Evolutionary conservation across 2,329 filamentous ascomycete species (phyloP), one percentile per base, ranked within the genome.

Genomic region (Trichoderma atrobrunneum): DNA sequence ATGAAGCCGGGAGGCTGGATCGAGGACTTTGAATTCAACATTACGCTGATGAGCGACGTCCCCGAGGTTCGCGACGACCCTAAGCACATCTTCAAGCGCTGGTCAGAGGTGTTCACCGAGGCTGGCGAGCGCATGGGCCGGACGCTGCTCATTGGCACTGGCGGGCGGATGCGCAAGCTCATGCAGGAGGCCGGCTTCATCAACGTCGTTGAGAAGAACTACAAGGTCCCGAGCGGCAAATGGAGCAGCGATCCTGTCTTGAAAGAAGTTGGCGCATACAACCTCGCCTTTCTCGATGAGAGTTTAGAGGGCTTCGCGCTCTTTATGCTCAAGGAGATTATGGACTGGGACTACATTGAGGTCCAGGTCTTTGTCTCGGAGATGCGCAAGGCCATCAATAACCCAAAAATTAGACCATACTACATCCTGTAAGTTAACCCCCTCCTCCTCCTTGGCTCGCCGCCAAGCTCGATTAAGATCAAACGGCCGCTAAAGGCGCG

Each of bases 221-320:
- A 73, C 67, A 51, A 72, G 28, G 68, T 75, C 2, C 75, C 75
- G 6, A 51, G 56, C 51, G 75, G 75, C 36, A 24, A 21, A 14
- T 76, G 75, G 75, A 73, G 72, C 39, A 73, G 67, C 61, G 74
- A 76, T 32, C 36, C 48, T 16, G 68, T n/a, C 8, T 21, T 70
- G 71, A 75, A 74, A 62, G 36, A 71, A 18, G 70, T 76, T 60
- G 75, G 75, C 14, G 26, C 73, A 11, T 76, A 74, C 48, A 77
- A 78, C 32, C 74, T 77, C 11, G 74, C 74, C 8, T 76, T 78
- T 24, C 66, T 76, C 68, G 77, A 78, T 5, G 71, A 77, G 51
- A 78, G 78, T 48, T 59, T 79, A 7, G 78, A 79, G 61, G 78
- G 78, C 0, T 77, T 79, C 39, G 78, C 75, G 3, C 70, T 77